Percentiles rank a stretch among this genome's conserved stretches.
These are phyloP conservation scores for Dothideomycetidae sp. DNA, from an alignment of 2,329 filamentous ascomycete species.

Conservation along the genomic window DNA sequence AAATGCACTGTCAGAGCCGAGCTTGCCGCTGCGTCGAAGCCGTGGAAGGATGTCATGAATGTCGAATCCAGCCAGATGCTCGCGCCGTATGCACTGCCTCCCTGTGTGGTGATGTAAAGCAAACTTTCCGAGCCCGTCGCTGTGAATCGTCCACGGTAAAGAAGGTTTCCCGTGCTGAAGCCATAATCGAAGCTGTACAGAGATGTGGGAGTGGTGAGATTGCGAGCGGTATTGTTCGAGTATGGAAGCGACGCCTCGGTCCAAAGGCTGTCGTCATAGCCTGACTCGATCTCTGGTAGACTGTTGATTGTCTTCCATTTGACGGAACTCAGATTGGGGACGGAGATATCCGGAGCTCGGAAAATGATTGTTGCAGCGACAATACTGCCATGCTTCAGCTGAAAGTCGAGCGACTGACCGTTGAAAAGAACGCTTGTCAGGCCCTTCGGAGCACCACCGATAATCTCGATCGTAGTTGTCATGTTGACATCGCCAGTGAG, in stretches of 20 bases:
- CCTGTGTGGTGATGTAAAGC: constrained; percentile 45
- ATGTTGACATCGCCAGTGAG: constrained; percentile 59
- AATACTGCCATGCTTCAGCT: constrained; percentile 24
- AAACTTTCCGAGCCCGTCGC: constrained; percentile 45
- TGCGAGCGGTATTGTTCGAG: constrained; percentile 45
- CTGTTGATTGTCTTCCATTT: constrained; percentile 58
- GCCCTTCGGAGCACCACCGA: constrained; percentile 42
- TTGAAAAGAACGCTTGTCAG: constrained; percentile 50
- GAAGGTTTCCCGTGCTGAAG: constrained; percentile 51
- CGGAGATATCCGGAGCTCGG: constrained; percentile 32
- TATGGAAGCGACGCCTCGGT: constrained; percentile 41
- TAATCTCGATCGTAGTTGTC: constrained; percentile 53
- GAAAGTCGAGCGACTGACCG: constrained; percentile 28
- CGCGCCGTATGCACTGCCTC: constrained; percentile 53
- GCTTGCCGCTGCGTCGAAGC: constrained; percentile 35
- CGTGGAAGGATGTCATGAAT: constrained; percentile 51
- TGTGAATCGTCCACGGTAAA: constrained; percentile 57
- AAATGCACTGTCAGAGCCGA: constrained; percentile 44
- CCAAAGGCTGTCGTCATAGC: constrained; percentile 60
- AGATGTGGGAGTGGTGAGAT: constrained; percentile 45
- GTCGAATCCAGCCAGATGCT: constrained; percentile 51
- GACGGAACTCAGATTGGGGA: constrained; percentile 42
- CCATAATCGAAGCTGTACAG: constrained; percentile 62
- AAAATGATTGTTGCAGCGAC: constrained; percentile 42
- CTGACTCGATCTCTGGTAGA: constrained; percentile 50